Base-by-base conservation (phyloP, 805 yeast genomes). In the Sungouiozyma intestinalis region DNA sequence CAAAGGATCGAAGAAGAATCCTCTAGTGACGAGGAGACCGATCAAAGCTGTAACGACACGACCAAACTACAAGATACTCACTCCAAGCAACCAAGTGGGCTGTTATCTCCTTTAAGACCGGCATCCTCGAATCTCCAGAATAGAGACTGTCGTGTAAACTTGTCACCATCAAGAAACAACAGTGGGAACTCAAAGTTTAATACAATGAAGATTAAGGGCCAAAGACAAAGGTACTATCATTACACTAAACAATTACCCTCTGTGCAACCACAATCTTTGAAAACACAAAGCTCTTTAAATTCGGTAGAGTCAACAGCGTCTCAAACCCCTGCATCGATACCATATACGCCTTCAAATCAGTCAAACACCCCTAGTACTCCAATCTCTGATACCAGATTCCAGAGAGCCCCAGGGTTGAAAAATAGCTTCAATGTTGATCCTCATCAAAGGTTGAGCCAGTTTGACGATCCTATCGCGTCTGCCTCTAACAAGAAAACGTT, bases 171-270 rank as follows among this genome's bases (percentile, higher is more conserved):
- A 14, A 34, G 31, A 38, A 36, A 27, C 32, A 38, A 37, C 21
- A 41, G 24, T 32, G 35, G 39, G n/a, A 39, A 35, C 21, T 43
- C 42, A 18, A 49, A 49, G 34, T 52, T 44, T 40, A 60, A 58
- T 40, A 44, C 63, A 2, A 41, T 60, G 24, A 60, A 58, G 43
- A 60, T 58, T 14, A 55, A 53, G 43, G 52, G 58, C 36, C 64
- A 60, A 44, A 60, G 58, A 42, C 60, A 60, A 41, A 48, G 64
- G 39, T 60, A 58, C 39, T 52, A 49, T 34, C 55, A 54, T 29
- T 57, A 60, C 41, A 54, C 59, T 8, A 58, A 57, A 39, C 60
- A 58, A 32, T 19, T 55, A n/a, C 55, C 56, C 17, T 17, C 35
- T 16, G 35, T 50, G 7, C 58, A 54, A 38, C 29, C 54, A 11